Percentiles rank a stretch among this genome's conserved stretches.
Conservation (phyloP, 2,329 filamentous ascomycete species). For the Incumbomyces delicatus region DNA sequence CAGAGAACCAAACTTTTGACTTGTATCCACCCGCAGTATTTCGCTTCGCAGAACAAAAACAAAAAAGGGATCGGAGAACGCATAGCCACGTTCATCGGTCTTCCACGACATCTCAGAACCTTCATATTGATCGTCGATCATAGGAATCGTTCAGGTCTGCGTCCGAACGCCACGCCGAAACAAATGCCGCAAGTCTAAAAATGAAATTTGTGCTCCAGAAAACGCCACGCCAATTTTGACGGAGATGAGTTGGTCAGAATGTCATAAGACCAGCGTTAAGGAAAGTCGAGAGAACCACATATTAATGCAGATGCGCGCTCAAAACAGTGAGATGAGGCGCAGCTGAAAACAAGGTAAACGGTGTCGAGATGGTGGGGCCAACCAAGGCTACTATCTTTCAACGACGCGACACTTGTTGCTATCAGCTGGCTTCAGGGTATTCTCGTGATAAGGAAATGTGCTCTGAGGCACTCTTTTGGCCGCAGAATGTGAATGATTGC, state of each 20-base stretch:
- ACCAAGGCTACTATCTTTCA: slow-evolving; percentile 2
- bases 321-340: slow-evolving; percentile 7
- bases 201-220: slow-evolving; percentile 1
- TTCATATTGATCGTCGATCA: slow-evolving; percentile 4
- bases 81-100: slow-evolving; percentile 1
- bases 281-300: slow-evolving; percentile 10
- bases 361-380: slow-evolving; percentile 1
- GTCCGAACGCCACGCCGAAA: neutral
- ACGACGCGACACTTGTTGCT: neutral
- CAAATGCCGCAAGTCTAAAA: slow-evolving; percentile 2
- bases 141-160: neutral
- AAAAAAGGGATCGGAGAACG: neutral
- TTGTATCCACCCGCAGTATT: neutral
- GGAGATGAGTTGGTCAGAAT: neutral
- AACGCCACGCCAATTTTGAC: slow-evolving; percentile 1
- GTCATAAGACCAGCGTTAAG: neutral
- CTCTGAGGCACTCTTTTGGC: neutral
- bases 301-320: slow-evolving; percentile 8
- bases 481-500: neutral
- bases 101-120: slow-evolving; percentile 1
- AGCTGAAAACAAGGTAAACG: neutral
- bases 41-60: neutral
- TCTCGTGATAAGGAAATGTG: neutral
- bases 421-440: neutral
- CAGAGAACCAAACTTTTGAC: slow-evolving; percentile 1